These are phyloP conservation scores for Balakata baccata DNA, from an alignment of 345 rosid genomes.

Conservation along the genomic window DNA sequence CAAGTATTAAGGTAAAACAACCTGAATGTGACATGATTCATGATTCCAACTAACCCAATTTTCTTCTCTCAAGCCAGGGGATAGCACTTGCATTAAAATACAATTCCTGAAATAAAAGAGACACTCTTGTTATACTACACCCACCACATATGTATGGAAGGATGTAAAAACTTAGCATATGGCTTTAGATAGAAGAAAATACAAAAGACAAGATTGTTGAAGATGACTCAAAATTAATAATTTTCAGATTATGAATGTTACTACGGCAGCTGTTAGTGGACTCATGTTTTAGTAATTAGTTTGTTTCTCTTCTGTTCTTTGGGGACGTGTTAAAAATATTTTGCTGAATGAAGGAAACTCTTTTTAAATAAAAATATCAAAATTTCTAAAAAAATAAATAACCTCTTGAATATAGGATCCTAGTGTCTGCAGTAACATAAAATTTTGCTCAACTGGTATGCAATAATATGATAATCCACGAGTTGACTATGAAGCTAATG, in stretches of 20 bases:
- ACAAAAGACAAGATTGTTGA: too few relatives aligned
- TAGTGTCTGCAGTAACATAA: slow-evolving; percentile 2
- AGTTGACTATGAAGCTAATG: neutral
- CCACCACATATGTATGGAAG: too few relatives aligned
- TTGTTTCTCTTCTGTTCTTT: too few relatives aligned
- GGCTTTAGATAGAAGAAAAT: too few relatives aligned
- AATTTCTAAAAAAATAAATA: neutral
- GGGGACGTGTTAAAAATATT: neutral
- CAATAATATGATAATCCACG: neutral
- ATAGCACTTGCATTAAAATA: neutral
- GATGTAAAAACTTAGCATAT: too few relatives aligned
- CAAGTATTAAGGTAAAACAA: neutral
- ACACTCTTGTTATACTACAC: too few relatives aligned
- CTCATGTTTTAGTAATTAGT: too few relatives aligned
- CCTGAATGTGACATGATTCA: neutral
- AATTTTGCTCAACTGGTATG: neutral
- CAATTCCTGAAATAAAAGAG: neutral
- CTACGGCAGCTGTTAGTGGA: too few relatives aligned
- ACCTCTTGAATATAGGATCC: neutral
- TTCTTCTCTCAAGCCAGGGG: neutral
- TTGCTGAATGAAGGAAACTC: neutral
- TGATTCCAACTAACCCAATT: neutral
- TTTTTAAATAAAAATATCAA: neutral
- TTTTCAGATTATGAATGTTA: too few relatives aligned
- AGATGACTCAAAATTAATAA: too few relatives aligned